Evolutionary conservation across 116 monocot species (phyloP), one percentile per base, ranked within the genome.

Genomic region (Cymodocea nodosa): DNA sequence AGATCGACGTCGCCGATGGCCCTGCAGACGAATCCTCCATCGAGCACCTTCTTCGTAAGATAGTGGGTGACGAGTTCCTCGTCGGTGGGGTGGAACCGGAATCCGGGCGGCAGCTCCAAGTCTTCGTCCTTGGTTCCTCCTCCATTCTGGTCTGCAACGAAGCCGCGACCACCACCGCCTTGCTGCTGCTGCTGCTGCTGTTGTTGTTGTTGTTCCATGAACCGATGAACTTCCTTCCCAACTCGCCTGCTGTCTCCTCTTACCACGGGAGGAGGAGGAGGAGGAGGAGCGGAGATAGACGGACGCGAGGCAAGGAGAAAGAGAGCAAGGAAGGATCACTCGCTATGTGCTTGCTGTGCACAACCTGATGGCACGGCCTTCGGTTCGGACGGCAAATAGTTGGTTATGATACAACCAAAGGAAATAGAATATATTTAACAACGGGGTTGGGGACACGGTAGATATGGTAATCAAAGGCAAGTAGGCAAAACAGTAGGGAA

Each of bases 31-130:
- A 81, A 77, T n/a, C 51, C 8, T 35, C 15, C 11, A 15, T 64
- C 63, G 12, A 60, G 11, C 11, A 57, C 63, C 66, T 81, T 81
- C 44, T 60, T 70, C 15, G 20, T 49, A 24, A 81, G 81, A 53
- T 81, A 81, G 77, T 81, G 70, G 2, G 77, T 77, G 40, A 81
- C 22, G 50, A 82, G 82, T 49, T 82, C 82, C 51, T 82, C 82
- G 39, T 82, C 82, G 0, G 81, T 82, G 1, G 81, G 81, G 39
- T 82, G 81, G 81, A 82, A 82, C 34, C 81, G 70, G 59, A 82
- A 82, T 15, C 82, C 82, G 0, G 82, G 78, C 2, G 82, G 82
- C 17, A 82, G 59, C 8, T 53, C 59, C 58, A 68, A 58, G 18
- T 51, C 5, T 14, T 62, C 63, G 15, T 64, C 64, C 34, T 5